Evolutionary conservation across 495 filamentous ascomycete genomes (phyloP).

Genomic region (Aspergillus sclerotioniger): DNA sequence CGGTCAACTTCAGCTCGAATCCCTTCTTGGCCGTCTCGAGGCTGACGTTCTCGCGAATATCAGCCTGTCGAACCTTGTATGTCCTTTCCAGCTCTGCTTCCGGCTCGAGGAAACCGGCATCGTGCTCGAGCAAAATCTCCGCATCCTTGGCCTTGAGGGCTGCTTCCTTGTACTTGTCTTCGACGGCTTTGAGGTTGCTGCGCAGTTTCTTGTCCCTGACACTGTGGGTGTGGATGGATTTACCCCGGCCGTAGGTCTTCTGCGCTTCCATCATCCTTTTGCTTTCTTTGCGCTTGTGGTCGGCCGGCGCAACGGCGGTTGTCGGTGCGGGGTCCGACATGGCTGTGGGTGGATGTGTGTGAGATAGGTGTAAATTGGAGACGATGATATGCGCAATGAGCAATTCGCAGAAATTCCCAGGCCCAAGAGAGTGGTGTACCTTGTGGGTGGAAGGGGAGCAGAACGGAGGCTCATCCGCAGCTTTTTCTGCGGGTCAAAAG

Average conservation of each 20-base stretch:
- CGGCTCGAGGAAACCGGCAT: slow-evolving; percentile 82
- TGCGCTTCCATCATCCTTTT: slow-evolving; percentile 59
- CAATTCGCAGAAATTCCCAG: slow-evolving; percentile 9
- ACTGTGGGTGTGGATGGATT: slow-evolving; percentile 54
- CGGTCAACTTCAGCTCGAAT: slow-evolving; percentile 82
- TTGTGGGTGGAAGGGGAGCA: slow-evolving; percentile 7
- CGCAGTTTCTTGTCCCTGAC: slow-evolving; percentile 86
- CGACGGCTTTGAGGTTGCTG: slow-evolving; percentile 71
- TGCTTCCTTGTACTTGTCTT: slow-evolving; percentile 78
- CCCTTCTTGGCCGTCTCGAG: slow-evolving; percentile 85
- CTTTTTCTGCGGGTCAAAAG: slow-evolving; percentile 13
- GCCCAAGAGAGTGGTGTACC: background rate
- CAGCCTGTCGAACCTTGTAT: slow-evolving; percentile 86
- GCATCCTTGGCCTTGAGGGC: slow-evolving; percentile 83
- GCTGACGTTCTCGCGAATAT: slow-evolving; percentile 71
- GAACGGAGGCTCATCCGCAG: background rate
- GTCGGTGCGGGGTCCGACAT: slow-evolving; percentile 31
- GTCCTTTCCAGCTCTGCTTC: slow-evolving; percentile 87
- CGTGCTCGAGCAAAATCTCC: slow-evolving; percentile 88
- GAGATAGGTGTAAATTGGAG: background rate
- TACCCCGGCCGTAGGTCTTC: slow-evolving; percentile 79
- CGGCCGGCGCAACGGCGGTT: slow-evolving; percentile 32
- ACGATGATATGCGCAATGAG: slow-evolving; percentile 3
- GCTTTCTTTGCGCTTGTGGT: slow-evolving; percentile 38
- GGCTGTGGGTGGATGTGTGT: slow-evolving; percentile 5